Evolutionary conservation across 176 grass and related monocot genomes (phyloP), one percentile per base, ranked within the genome.

Genomic region (Echinochloa phyllopogon): DNA sequence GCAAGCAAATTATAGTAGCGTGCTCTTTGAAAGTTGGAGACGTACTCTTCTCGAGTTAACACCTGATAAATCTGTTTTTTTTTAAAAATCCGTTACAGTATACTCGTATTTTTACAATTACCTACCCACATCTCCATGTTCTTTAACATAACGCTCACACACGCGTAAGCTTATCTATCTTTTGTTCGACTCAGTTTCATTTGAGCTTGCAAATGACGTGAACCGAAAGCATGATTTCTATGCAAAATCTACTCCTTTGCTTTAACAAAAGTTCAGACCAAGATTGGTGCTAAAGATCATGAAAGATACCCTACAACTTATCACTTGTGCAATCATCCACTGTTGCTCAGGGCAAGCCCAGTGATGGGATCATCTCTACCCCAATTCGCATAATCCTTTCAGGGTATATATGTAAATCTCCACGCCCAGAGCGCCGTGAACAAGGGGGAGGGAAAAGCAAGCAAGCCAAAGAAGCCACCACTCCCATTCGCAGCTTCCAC

Each of bases 351-450:
- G 21, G 20, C 29, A 33, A 33, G 48, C 9, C 23, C 11, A 69
- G 5, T 6, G 47, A 13, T 57, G 52, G 37, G 24, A 78, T 33
- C 23, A 17, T 78, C 40, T 45, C 3, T 14, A 6, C 18, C 15
- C 50, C 50, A 6, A n/a, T n/a, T 57, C 53, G 6, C 20, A 21
- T 6, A 23, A 58, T 23, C 25, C 44, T 39, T 4, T 15, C 1
- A 41, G 57, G 80, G 17, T 44, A 68, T 58, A 58, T 58, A 6
- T 11, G 73, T 57, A 85, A 85, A 77, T 77, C 4, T 24, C 24
- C 15, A 50, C 44, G 1, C n/a, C 69, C 37, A 20, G n/a, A 5
- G 12, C 18, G 13, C 24, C 4, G 11, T 10, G 72, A 16, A 65
- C 29, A 52, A 29, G 23, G 77, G 36, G 14, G 18, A 44, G 66